Base-by-base conservation (phyloP, 1,139 yeast genomes). In the Magnusiomyces fungicola region DNA sequence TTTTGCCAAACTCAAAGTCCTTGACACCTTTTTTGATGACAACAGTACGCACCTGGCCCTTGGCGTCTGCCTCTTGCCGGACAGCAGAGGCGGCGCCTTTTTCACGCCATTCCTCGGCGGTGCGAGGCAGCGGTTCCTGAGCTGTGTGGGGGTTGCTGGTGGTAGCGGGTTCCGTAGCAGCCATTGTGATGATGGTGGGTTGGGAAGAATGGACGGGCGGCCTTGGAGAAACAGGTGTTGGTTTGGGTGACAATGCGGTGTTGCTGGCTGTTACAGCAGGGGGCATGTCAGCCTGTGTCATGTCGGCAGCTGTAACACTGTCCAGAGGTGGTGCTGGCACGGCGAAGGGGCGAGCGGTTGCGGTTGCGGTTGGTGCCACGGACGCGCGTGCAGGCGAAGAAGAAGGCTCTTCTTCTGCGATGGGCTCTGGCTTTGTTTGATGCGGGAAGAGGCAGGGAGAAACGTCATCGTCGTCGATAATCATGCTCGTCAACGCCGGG, bases 1-100 rank as follows among this genome's bases (percentile, higher is more conserved):
- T 80, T 49, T 83, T 81, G 33, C 95, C 92, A 61, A 92, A 89
- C 55, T 81, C 80, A 67, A 90, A 94, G 68, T 92, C 98, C 56
- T 77, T 76, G 1, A 90, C 96, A 18, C 74, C 74, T 56, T 72
- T 72, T 48, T 69, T 68, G 21, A 51, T 71, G 4, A 79, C 65
- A 48, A 69, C 68, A 3, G 75, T 75, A 3, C 70, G 66, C 2
- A 68, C 65, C 39, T 69, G 67, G 7, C 84, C 84, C 14, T 73
- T 65, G 7, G 66, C 66, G 53, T 75, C 76, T 9, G 61, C 62
- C n/a, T 71, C 70, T n/a, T 70, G 70, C 50, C 70, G 71, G 14
- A 76, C 68, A 3, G 74, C 61, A 37, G 72, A 69, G 1, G 83
- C 83, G 3, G 83, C 81, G 14, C 83, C 82, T 49, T 68, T 60